Evolutionary conservation across 1,139 yeast species (phyloP), one percentile per base, ranked within the genome.

Genomic region (Diutina siamensis): DNA sequence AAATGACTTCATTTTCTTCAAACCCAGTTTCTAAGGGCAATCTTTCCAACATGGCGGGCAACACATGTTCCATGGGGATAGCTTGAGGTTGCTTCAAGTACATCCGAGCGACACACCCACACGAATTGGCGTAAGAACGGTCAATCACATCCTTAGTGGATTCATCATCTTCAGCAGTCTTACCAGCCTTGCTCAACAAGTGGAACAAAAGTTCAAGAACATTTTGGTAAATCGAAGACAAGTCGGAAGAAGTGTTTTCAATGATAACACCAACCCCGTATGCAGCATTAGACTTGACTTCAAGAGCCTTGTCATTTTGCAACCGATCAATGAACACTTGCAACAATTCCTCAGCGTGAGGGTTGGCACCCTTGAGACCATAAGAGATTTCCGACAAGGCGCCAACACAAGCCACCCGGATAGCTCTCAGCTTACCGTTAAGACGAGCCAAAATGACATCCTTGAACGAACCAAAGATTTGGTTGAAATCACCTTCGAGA

Each of bases 101-200:
- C 86, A 92, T 75, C 67, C 98, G 81, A 32, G 95, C 88, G 50
- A 89, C 95, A 74, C 98, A 92, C 44, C 99, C 99, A 63, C 94
- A 84, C 7, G 96, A 95, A 63, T 92, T 92, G 51, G 97, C 95
- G 55, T 80, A 78, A 13, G 95, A 80, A 65, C 97, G 77, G 64
- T 83, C 80, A 53, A 86, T 77, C 50, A 80, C 84, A 53, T 88
- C 95, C 60, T 75, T 76, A 44, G 86, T 76, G 62, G 85, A 94
- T 53, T 82, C 94, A 55, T 83, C 94, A 52, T 77, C 84, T 8
- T 15, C 32, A 15, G 21, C 12, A 48, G 71, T 77, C 55, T 72
- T 68, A 47, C 71, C 69, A 53, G 79, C 80, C 64, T 83, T 83
- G 57, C 74, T 77, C 60, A 92, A 72, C 57, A 89, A 70, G 57